Percentiles rank a stretch among this genome's conserved stretches.
phyloP scores from a whole-genome alignment of 257 asterid genomes.

The Voacanga thouarsii region DNA sequence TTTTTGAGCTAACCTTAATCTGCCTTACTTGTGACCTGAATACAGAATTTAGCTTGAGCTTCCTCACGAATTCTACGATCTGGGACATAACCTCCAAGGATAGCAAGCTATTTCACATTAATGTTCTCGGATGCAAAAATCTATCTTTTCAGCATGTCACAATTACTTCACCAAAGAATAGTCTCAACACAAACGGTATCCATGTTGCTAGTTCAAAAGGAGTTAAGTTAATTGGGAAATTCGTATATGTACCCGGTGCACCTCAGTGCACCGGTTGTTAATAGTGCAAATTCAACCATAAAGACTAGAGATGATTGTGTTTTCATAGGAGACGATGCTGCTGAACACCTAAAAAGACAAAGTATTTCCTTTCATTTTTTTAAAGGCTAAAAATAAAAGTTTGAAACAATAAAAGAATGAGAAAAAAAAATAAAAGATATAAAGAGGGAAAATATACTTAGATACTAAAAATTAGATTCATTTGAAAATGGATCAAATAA shows the following conservation, averaged over 20 bases:
- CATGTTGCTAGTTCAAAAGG: neutral
- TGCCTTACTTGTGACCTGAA: neutral
- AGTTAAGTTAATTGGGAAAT: too few relatives aligned
- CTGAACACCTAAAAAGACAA: too few relatives aligned
- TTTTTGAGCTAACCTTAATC: too few relatives aligned
- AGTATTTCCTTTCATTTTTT: too few relatives aligned
- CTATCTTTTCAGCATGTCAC: neutral
- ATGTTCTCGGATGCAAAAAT: neutral
- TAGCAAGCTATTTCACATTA: constrained; percentile 16
- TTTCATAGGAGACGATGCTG: neutral
- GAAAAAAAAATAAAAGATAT: too few relatives aligned
- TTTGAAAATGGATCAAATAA: too few relatives aligned
- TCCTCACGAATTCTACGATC: neutral
- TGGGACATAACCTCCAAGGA: constrained; percentile 14
- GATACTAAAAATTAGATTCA: too few relatives aligned
- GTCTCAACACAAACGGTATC: constrained; percentile 3
- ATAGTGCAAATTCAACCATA: neutral
- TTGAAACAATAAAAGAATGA: too few relatives aligned
- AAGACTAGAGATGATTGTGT: neutral
- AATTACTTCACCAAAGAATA: neutral
- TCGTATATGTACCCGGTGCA: too few relatives aligned
- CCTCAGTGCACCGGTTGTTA: too few relatives aligned
- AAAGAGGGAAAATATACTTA: too few relatives aligned
- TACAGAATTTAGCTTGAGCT: constrained; percentile 23
- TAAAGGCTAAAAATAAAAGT: too few relatives aligned